These are phyloP conservation scores for Paxillus rubicundulus DNA, from an alignment of 768 basidiomycete species.

Conservation along the genomic window DNA sequence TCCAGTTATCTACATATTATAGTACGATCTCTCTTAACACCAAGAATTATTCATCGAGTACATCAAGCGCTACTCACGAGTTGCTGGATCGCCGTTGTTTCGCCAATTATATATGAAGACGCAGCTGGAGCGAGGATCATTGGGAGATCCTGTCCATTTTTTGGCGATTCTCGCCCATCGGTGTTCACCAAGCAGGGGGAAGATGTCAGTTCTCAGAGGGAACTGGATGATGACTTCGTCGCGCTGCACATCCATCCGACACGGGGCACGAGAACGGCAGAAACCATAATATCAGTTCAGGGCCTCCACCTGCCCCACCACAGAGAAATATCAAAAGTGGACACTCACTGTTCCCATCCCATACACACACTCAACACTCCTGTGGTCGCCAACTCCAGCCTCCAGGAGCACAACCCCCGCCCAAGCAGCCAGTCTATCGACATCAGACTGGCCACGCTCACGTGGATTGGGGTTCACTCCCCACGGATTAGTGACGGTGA, in stretches of 20 bases:
- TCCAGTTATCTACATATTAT: constrained; percentile 24
- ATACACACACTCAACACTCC: no score
- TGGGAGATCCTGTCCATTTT: constrained; percentile 8
- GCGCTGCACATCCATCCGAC: constrained; percentile 13
- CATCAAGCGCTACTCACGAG: constrained; percentile 20
- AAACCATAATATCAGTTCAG: not conserved
- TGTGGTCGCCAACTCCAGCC: no score
- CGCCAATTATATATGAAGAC: constrained; percentile 32
- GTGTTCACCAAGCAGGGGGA: constrained; percentile 30
- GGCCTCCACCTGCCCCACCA: no score
- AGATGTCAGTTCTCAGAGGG: constrained; percentile 17
- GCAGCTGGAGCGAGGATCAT: constrained; percentile 15
- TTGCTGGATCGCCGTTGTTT: constrained; percentile 29
- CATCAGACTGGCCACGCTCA: constrained; percentile 13
- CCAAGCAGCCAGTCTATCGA: constrained; percentile 26
- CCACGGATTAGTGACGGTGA: constrained; percentile 28
- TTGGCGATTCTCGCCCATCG: constrained; percentile 16
- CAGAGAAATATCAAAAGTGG: no score
- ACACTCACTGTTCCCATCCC: no score
- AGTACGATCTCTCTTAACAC: no score
- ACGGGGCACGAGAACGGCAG: not conserved
- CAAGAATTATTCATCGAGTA: no score
- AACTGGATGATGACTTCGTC: constrained; percentile 31
- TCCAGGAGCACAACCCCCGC: not conserved
- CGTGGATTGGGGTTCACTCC: constrained; percentile 6